Percentiles rank a stretch among this genome's conserved stretches.
These are phyloP conservation scores for Penicillium polonicum DNA, from an alignment of 2,329 filamentous ascomycete species.

Conservation along the genomic window DNA sequence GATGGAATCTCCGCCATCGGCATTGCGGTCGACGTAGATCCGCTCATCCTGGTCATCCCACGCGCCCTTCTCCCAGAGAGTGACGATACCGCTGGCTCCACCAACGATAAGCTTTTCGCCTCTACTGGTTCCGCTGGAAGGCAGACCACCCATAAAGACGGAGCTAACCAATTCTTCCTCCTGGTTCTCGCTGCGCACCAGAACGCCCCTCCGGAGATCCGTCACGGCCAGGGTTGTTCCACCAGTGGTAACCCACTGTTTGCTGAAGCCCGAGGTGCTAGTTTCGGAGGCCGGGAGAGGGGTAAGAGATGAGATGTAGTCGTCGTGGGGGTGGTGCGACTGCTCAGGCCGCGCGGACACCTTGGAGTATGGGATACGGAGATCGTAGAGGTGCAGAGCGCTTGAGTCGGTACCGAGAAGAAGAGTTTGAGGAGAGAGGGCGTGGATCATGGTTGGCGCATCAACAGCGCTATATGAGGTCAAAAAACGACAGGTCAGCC, in stretches of 20 bases:
- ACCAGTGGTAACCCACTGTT: slow-evolving; percentile 93
- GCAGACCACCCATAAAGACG: slow-evolving; percentile 72
- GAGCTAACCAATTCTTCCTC: slow-evolving; percentile 89
- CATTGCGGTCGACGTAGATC: slow-evolving; percentile 67
- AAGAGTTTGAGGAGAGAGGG: slow-evolving; percentile 81
- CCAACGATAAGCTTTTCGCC: slow-evolving; percentile 75
- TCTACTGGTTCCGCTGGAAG: slow-evolving; percentile 63
- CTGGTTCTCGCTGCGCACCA: slow-evolving; percentile 89
- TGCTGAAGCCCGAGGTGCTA: slow-evolving; percentile 83
- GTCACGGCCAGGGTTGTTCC: slow-evolving; percentile 88
- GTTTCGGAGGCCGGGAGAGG: slow-evolving; percentile 75
- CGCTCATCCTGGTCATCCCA: slow-evolving; percentile 96
- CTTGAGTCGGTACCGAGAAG: slow-evolving; percentile 89
- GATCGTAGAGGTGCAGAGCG: slow-evolving; percentile 81
- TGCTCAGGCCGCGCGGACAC: slow-evolving; percentile 67
- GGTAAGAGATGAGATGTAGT: slow-evolving; percentile 87
- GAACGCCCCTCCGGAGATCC: slow-evolving; percentile 79
- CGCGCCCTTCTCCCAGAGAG: slow-evolving; percentile 87
- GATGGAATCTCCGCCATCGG: slow-evolving; percentile 70
- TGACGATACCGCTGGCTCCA: slow-evolving; percentile 77
- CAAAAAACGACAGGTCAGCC: slow-evolving; percentile 11
- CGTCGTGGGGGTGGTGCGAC: slow-evolving; percentile 82
- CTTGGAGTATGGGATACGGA: slow-evolving; percentile 60
- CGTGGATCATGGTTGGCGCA: slow-evolving; percentile 76
- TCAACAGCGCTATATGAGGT: slow-evolving; percentile 54